These are phyloP conservation scores for Aspergillaceae sp. DNA, from an alignment of 2,329 filamentous ascomycete genomes.

Conservation along the genomic window DNA sequence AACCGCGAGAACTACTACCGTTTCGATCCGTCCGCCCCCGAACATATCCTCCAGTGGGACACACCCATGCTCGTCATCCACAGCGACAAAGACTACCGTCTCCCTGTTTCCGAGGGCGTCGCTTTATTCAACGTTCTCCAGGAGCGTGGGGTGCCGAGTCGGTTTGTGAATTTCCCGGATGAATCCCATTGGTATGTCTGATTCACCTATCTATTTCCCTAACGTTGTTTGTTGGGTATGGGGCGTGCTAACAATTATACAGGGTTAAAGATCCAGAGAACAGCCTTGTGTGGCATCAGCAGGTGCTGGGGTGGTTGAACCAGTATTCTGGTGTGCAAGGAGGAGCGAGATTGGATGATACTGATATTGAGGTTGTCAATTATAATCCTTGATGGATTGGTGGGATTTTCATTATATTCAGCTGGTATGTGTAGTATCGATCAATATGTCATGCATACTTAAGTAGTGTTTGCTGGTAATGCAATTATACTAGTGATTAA, in stretches of 20 bases:
- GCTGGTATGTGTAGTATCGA: no score
- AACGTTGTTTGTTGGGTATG: no score
- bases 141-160: slow-evolving; percentile 61
- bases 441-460: no score
- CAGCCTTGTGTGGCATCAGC: slow-evolving; percentile 76
- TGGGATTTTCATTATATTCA: no score
- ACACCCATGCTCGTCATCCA: slow-evolving; percentile 82
- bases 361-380: slow-evolving; percentile 24
- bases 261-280: slow-evolving; percentile 83
- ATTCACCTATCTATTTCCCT: not conserved
- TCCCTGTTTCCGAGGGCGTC: slow-evolving; percentile 71
- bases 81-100: slow-evolving; percentile 75
- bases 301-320: slow-evolving; percentile 67
- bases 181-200: slow-evolving; percentile 51
- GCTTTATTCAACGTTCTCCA: slow-evolving; percentile 76
- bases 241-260: not conserved
- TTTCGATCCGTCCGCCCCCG: slow-evolving; percentile 56
- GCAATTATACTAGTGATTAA: no score
- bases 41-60: slow-evolving; percentile 57
- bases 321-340: slow-evolving; percentile 35
- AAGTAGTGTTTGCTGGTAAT: no score
- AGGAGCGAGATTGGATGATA: slow-evolving; percentile 27
- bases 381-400: slow-evolving; percentile 12
- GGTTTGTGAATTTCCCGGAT: slow-evolving; percentile 69
- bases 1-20: slow-evolving; percentile 56